Conservation (phyloP, 2,329 filamentous ascomycete genomes). For the Diplodia scrobiculata region DNA sequence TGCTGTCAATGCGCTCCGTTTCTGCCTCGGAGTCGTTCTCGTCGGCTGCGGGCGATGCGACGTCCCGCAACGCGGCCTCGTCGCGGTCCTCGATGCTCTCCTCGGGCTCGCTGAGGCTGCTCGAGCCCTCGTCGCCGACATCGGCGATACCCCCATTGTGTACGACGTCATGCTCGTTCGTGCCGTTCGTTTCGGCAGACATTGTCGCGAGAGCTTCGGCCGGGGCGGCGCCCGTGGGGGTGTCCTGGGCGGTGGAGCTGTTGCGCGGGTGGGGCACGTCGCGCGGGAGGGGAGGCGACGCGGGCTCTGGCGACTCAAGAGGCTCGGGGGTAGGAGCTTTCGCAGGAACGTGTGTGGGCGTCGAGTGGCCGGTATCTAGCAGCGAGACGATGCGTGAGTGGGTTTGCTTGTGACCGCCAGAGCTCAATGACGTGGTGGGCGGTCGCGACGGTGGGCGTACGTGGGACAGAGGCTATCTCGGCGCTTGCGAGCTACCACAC, state of each 20-base stretch:
- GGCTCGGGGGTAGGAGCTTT: slow-evolving; percentile 29
- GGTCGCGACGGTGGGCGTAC: neutral
- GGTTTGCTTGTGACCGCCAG: slow-evolving; percentile 4
- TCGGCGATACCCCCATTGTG: slow-evolving; percentile 16
- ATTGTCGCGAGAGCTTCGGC: slow-evolving; percentile 1
- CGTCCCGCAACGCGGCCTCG: slow-evolving; percentile 35
- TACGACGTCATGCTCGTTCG: neutral
- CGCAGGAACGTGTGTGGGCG: slow-evolving; percentile 17
- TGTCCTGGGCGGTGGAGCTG: slow-evolving; percentile 18
- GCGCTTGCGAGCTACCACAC: neutral
- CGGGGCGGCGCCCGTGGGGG: neutral
- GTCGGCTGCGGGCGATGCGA: slow-evolving; percentile 38
- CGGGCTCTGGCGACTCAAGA: slow-evolving; percentile 29
- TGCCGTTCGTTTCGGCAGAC: slow-evolving; percentile 9
- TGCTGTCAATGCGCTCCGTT: slow-evolving; percentile 88
- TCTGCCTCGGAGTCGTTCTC: slow-evolving; percentile 82
- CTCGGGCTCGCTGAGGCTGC: slow-evolving; percentile 89
- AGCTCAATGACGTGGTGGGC: slow-evolving; percentile 25
- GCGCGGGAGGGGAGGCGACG: slow-evolving; percentile 19
- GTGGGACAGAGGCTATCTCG: neutral
- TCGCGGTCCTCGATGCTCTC: slow-evolving; percentile 69
- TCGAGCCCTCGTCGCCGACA: slow-evolving; percentile 60
- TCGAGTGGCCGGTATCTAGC: slow-evolving; percentile 18
- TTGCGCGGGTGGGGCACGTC: slow-evolving; percentile 20
- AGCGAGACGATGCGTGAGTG: slow-evolving; percentile 8